Evolutionary conservation across 129 eudicot species (phyloP).

Genomic region (Flaveria trinervia): DNA sequence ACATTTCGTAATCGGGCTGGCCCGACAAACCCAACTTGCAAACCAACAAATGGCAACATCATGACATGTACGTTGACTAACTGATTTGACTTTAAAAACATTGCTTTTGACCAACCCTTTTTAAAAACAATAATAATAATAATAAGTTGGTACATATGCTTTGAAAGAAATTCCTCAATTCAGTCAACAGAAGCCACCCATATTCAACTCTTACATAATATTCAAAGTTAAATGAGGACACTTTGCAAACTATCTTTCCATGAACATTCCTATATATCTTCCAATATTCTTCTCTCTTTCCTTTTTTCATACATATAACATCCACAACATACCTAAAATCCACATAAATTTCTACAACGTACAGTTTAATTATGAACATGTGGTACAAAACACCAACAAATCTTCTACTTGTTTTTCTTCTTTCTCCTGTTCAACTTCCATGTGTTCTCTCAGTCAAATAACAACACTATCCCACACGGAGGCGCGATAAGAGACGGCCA

Average conservation of each 20-base stretch:
- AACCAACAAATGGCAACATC: too few relatives aligned
- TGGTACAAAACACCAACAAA: slow-evolving; percentile 24
- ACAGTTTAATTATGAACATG: slow-evolving; percentile 29
- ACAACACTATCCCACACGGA: slow-evolving; percentile 36
- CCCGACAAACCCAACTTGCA: too few relatives aligned
- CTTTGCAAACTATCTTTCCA: slow-evolving; percentile 9
- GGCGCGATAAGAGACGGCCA: slow-evolving; percentile 49
- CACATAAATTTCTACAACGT: background rate
- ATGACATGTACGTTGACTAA: too few relatives aligned
- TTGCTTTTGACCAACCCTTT: too few relatives aligned
- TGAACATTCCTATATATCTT: slow-evolving; percentile 11
- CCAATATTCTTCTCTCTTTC: background rate
- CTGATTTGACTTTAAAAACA: too few relatives aligned
- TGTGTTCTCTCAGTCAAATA: slow-evolving; percentile 34
- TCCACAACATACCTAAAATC: background rate
- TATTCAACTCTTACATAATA: background rate
- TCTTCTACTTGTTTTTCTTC: slow-evolving; percentile 17
- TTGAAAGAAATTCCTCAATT: background rate
- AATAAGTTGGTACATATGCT: background rate
- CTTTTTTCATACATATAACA: slow-evolving; percentile 11
- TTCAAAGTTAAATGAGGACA: background rate
- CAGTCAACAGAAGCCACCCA: background rate
- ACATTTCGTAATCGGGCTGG: too few relatives aligned
- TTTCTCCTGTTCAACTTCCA: slow-evolving; percentile 18
- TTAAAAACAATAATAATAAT: too few relatives aligned